Evolutionary conservation across 441 rosid genomes (phyloP).

Genomic region (Viola pubescens): DNA sequence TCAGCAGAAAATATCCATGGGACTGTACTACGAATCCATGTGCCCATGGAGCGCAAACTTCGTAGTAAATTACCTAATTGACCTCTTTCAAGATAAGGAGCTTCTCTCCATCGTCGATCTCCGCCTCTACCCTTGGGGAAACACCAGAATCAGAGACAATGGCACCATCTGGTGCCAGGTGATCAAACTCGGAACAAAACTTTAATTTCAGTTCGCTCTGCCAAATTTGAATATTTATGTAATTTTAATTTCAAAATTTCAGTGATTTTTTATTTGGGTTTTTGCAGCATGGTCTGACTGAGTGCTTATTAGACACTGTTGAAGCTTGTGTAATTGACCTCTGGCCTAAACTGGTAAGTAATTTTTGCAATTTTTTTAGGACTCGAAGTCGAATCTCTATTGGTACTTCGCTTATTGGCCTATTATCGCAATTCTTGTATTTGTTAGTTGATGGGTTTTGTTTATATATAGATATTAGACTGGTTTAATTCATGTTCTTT

Average conservation of each 20-base stretch:
- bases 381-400: too few relatives aligned
- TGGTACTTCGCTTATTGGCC: too few relatives aligned
- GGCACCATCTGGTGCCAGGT: slow-evolving; percentile 76
- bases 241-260: neutral
- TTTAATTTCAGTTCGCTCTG: too few relatives aligned
- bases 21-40: slow-evolving; percentile 67
- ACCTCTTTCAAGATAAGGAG: slow-evolving; percentile 43
- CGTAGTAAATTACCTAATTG: slow-evolving; percentile 42
- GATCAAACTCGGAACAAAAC: neutral
- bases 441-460: too few relatives aligned
- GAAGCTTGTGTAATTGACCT: slow-evolving; percentile 78
- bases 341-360: slow-evolving; percentile 69
- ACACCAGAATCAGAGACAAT: slow-evolving; percentile 46
- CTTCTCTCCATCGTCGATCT: slow-evolving; percentile 68
- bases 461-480: too few relatives aligned
- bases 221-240: neutral
- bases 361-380: too few relatives aligned
- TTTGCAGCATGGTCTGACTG: slow-evolving; percentile 72
- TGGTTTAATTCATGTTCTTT: too few relatives aligned
- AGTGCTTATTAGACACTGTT: slow-evolving; percentile 75
- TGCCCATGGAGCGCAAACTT: slow-evolving; percentile 73
- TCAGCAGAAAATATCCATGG: slow-evolving; percentile 39
- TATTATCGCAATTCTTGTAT: too few relatives aligned
- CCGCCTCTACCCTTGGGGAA: slow-evolving; percentile 75
- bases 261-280: neutral